Evolutionary conservation across 139 green algal genomes (phyloP).

Genomic region (Chlorella vulgaris): DNA sequence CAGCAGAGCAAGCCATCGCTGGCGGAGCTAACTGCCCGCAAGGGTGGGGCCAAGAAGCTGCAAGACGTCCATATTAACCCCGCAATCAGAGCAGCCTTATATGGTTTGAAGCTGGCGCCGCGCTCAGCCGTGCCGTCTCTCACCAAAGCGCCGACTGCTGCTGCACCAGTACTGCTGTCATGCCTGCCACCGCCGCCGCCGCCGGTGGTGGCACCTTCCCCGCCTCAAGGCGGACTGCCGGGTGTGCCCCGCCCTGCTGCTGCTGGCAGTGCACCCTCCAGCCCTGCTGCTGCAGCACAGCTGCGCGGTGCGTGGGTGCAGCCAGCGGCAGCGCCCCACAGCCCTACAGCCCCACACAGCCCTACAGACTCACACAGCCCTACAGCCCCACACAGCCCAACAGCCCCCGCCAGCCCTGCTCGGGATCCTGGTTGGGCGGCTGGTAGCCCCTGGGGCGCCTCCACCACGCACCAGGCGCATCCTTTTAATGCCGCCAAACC

Average conservation of each 20-base stretch:
- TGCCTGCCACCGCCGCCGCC: background rate
- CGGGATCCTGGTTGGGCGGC: too few relatives aligned
- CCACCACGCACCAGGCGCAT: too few relatives aligned
- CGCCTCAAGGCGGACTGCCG: background rate
- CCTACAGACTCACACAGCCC: background rate
- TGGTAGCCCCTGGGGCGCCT: too few relatives aligned
- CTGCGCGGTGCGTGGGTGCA: background rate
- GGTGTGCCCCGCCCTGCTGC: background rate
- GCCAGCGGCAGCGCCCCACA: background rate
- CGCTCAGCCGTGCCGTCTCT: background rate
- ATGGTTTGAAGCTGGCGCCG: background rate
- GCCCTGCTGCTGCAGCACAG: background rate
- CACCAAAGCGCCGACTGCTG: background rate
- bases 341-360: background rate
- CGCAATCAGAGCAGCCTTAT: conserved; percentile 1
- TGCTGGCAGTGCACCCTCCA: background rate
- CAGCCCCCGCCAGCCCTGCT: too few relatives aligned
- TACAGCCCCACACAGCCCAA: background rate
- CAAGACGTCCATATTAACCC: conserved; percentile 25
- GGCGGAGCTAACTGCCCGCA: conserved; percentile 5
- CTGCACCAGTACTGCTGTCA: background rate
- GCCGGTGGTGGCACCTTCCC: background rate
- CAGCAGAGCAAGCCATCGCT: conserved; percentile 33
- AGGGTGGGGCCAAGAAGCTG: conserved; percentile 23
- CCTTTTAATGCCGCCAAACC: too few relatives aligned